Evolutionary conservation across 768 basidiomycete genomes (phyloP).

Genomic region (Russula brevipes): DNA sequence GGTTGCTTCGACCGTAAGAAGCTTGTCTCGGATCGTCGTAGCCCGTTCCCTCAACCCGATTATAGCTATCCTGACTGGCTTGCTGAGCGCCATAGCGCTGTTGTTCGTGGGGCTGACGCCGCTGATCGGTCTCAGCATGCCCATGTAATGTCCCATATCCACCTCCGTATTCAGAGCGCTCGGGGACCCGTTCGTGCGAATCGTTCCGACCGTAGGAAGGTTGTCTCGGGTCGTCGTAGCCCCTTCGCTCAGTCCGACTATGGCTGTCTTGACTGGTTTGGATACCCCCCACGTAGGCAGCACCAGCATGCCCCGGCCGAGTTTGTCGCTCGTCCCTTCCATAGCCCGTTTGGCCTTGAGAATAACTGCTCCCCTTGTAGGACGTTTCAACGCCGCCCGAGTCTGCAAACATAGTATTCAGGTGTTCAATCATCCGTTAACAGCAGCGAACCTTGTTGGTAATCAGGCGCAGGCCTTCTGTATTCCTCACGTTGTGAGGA

Average conservation of each 20-base stretch:
- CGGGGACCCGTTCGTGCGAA: background rate
- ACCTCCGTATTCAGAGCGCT: background rate
- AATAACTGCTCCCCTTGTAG: background rate
- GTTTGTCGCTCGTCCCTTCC: background rate
- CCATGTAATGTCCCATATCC: background rate
- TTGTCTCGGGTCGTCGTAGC: background rate
- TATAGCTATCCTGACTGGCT: background rate
- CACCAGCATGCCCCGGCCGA: background rate
- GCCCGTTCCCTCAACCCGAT: background rate
- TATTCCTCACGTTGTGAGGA: background rate
- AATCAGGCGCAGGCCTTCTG: background rate
- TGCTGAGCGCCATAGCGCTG: background rate
- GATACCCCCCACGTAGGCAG: background rate
- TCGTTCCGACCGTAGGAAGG: slow-evolving; percentile 4
- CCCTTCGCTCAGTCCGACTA: background rate
- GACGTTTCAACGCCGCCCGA: background rate
- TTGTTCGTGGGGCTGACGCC: background rate
- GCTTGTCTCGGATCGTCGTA: background rate
- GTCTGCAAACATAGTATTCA: background rate
- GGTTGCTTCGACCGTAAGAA: slow-evolving; percentile 4
- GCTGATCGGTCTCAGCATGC: background rate
- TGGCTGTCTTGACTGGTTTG: background rate
- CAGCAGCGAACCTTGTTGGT: background rate
- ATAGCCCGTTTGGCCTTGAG: background rate
- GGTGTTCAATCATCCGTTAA: background rate